phyloP scores from a whole-genome alignment of 257 asterid genomes.

The Gentiana straminea region DNA sequence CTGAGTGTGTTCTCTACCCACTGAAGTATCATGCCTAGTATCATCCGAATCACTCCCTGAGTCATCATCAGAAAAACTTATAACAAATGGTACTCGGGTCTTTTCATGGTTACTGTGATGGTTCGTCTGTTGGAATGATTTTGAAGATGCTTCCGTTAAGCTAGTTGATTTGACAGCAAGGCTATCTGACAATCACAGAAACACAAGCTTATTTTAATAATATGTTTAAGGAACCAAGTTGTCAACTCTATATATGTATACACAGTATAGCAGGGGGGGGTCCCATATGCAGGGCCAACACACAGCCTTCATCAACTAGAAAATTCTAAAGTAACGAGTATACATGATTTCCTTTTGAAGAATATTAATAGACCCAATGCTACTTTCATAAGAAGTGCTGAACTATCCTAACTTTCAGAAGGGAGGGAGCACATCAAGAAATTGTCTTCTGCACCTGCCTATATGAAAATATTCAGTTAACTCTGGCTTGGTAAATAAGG shows the following conservation, averaged over 20 bases:
- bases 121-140: constrained; percentile 15
- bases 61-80: constrained; percentile 45
- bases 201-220: not conserved
- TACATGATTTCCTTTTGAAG: too few species aligned
- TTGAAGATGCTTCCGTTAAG: constrained; percentile 18
- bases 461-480: not conserved
- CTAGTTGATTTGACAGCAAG: constrained; percentile 12
- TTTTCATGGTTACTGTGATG: constrained; percentile 22
- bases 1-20: constrained; percentile 11
- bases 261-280: too few species aligned
- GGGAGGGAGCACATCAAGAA: not conserved
- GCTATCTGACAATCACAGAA: constrained; percentile 12
- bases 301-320: too few species aligned
- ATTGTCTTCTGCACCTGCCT: not conserved
- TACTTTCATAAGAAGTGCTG: not conserved
- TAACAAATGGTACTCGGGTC: constrained; percentile 37
- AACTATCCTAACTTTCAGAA: not conserved
- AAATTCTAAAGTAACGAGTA: too few species aligned
- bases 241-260: too few species aligned
- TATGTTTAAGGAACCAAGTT: too few species aligned
- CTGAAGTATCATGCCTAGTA: constrained; percentile 10
- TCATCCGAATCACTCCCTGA: constrained; percentile 34
- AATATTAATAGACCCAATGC: not conserved
- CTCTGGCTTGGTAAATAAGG: not conserved
- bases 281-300: too few species aligned